A percentile compares a stretch with the other conserved stretches of the same genome.
Evolutionary conservation across 371 early-diverging fungal species (phyloP).

Genomic region (Mortierella sp.): DNA sequence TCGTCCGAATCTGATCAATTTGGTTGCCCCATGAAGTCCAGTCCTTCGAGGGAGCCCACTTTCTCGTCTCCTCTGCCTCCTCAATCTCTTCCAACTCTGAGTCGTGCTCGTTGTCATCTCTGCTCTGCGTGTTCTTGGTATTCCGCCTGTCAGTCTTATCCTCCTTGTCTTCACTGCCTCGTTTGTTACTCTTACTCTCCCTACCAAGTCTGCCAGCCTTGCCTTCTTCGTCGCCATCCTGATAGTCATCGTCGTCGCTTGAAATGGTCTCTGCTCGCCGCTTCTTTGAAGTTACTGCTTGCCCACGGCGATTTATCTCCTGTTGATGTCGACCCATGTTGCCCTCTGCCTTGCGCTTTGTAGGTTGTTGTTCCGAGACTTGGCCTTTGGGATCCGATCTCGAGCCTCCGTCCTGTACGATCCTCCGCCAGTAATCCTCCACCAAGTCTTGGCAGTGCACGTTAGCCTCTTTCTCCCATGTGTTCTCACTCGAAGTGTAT

Average conservation of each 20-base stretch:
- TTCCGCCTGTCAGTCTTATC: neutral
- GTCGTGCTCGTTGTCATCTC: neutral
- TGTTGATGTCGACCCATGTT: neutral
- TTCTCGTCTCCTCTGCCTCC: neutral
- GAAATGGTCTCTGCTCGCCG: neutral
- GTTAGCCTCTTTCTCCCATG: neutral
- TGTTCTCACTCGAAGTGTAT: neutral
- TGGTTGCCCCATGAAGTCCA: slow-evolving; percentile 3
- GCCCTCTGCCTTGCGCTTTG: neutral
- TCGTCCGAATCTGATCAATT: neutral
- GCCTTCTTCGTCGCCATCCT: neutral
- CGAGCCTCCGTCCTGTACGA: neutral
- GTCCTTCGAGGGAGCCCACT: neutral
- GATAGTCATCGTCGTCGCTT: neutral
- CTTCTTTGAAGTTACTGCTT: neutral
- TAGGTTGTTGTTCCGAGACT: neutral
- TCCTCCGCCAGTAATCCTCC: neutral
- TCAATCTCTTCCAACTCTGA: neutral
- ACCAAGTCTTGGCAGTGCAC: neutral
- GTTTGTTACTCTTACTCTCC: neutral
- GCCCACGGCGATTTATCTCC: neutral
- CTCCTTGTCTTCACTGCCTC: neutral
- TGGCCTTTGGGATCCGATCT: neutral
- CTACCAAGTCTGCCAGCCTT: neutral
- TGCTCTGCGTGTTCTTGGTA: neutral